Evolutionary conservation across 768 basidiomycete species (phyloP).

Genomic region (Mrakia blollopis): DNA sequence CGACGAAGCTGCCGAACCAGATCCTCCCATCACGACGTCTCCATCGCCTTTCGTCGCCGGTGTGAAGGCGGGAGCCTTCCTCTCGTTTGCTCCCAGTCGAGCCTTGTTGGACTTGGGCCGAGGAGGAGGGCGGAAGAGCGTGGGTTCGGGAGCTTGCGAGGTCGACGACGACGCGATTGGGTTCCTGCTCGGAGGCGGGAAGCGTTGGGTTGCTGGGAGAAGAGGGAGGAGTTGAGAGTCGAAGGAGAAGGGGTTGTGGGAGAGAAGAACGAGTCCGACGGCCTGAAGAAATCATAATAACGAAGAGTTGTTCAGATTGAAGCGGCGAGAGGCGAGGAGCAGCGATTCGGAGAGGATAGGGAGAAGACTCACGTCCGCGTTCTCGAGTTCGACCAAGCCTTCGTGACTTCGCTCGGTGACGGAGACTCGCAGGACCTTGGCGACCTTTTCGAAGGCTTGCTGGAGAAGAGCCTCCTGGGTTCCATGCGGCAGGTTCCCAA

Average conservation of each 20-base stretch:
- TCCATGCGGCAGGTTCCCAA: constrained; percentile 65
- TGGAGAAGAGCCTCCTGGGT: constrained; percentile 90
- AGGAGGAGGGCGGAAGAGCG: constrained; percentile 26
- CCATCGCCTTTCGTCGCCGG: constrained; percentile 25
- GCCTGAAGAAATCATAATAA: constrained; percentile 53
- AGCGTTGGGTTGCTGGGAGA: constrained; percentile 18
- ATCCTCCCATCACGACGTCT: constrained; percentile 44
- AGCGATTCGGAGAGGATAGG: background rate
- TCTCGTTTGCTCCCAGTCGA: constrained; percentile 56
- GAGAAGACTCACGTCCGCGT: constrained; percentile 45
- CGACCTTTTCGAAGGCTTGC: constrained; percentile 76
- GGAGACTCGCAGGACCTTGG: constrained; percentile 61
- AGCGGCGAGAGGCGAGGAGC: background rate
- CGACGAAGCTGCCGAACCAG: constrained; percentile 12
- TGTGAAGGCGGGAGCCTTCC: constrained; percentile 6
- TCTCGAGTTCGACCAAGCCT: constrained; percentile 48
- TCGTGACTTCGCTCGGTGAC: constrained; percentile 57
- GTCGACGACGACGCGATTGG: background rate
- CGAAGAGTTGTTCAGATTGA: background rate
- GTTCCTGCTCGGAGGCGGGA: background rate
- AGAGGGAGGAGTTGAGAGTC: background rate
- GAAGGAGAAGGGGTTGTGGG: constrained; percentile 45
- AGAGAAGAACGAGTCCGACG: constrained; percentile 64
- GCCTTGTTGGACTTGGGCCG: constrained; percentile 52
- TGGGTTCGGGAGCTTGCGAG: background rate